These are phyloP conservation scores for Tuctoria greenei DNA, from an alignment of 176 grass and related monocot species.

Conservation along the genomic window DNA sequence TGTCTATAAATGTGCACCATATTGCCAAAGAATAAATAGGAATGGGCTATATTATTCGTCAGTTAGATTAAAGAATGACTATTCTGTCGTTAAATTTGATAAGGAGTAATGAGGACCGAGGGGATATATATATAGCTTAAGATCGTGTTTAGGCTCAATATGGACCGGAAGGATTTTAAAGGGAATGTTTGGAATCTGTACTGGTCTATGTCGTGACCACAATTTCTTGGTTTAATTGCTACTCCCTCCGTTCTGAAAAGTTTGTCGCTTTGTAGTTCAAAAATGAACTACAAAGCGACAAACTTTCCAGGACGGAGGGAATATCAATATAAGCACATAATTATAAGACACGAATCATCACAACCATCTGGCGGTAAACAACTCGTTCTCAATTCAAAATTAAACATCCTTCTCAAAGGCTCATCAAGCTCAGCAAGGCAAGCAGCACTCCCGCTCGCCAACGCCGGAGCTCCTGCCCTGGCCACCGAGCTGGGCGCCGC, in stretches of 20 bases:
- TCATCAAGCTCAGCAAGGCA: constrained; percentile 11
- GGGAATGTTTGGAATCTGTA: background rate
- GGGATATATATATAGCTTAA: no score
- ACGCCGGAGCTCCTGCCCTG: background rate
- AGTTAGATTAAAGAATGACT: no score
- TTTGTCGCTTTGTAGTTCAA: no score
- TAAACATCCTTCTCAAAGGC: background rate
- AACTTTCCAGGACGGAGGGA: no score
- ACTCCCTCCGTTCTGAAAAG: no score
- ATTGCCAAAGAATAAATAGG: background rate
- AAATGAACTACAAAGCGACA: no score
- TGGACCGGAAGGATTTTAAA: background rate
- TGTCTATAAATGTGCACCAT: background rate
- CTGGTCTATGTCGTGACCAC: background rate
- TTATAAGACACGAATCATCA: background rate
- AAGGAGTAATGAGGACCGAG: background rate
- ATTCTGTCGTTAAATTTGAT: background rate
- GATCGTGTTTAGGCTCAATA: background rate
- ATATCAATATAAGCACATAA: background rate
- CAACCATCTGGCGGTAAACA: background rate
- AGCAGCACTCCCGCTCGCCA: background rate
- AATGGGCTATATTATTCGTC: background rate
- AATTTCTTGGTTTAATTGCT: background rate
- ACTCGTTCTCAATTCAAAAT: background rate
- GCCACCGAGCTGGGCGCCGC: background rate